Percentiles rank a stretch among this genome's conserved stretches.
These are phyloP conservation scores for Berberis vulgaris DNA, from an alignment of 164 flowering plant genomes.

Conservation along the genomic window DNA sequence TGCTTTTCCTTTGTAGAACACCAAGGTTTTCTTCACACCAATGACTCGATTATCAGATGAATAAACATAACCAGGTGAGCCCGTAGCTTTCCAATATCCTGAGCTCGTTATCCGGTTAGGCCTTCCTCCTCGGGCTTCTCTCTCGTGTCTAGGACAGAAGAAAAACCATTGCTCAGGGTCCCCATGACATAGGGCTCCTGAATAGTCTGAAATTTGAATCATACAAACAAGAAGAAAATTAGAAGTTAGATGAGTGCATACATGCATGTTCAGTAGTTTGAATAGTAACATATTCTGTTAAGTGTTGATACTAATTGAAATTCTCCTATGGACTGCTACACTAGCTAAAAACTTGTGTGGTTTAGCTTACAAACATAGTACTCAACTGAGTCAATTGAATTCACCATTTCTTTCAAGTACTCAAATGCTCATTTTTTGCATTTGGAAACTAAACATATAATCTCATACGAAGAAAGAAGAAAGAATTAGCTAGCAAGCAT, in stretches of 20 bases:
- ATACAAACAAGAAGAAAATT: background rate
- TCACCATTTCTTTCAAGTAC: no score
- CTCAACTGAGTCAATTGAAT: no score
- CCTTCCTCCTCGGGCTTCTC: slow-evolving; percentile 57
- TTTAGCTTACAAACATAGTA: no score
- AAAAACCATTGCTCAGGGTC: slow-evolving; percentile 64
- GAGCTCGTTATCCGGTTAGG: slow-evolving; percentile 39
- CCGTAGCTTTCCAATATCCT: slow-evolving; percentile 77
- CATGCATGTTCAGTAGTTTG: background rate
- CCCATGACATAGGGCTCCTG: slow-evolving; percentile 32
- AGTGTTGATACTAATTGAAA: background rate
- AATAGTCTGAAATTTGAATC: slow-evolving; percentile 29
- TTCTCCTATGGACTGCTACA: no score
- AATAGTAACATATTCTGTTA: background rate
- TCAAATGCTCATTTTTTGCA: no score
- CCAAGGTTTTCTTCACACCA: slow-evolving; percentile 57
- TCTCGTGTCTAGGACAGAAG: slow-evolving; percentile 51
- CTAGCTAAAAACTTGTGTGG: no score
- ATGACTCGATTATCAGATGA: slow-evolving; percentile 30
- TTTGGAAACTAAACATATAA: no score
- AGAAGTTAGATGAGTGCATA: background rate
- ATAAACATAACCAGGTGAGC: slow-evolving; percentile 49
- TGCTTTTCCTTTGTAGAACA: slow-evolving; percentile 50
- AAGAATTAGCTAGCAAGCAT: background rate
- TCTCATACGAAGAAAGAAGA: background rate